Base-by-base conservation (phyloP, 1,284 basidiomycete genomes). In the Rhodofomes roseus region DNA sequence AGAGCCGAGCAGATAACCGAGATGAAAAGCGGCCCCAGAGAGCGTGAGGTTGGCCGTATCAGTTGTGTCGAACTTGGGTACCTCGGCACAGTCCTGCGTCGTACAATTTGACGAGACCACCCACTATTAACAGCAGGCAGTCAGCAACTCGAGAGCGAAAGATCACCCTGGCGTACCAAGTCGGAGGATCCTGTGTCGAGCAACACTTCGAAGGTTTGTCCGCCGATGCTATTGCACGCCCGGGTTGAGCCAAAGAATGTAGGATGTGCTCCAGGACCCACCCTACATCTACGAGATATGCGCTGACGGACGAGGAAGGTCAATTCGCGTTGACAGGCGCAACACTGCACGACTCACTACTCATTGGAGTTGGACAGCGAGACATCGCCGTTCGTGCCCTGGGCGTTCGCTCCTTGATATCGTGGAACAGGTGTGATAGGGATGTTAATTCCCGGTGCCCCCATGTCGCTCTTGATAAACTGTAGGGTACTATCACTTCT, bases 161-260 rank as follows among this genome's bases (percentile, higher is more conserved):
- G 18, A 23, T 55, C 20, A 53, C 56, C 9, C 27, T 36, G n/a
- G 65, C 70, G 43, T 60, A 76, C 76, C 60, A 85, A 70, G 71
- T 85, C 82, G 43, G 82, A 77, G 20, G 82, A 84, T 27, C 82
- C 83, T 27, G 82, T 84, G 70, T 85, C 82, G 56, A 85, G 74
- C 44, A 84, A 78, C 52, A 85, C 77, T 60, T 77, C 74, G 68
- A 86, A 81, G 36, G 68, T 59, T 70, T 86, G 83, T 1, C 68
- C 72, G 51, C 79, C 79, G 60, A 80, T 66, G 58, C 79, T 78
- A 54, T 18, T 62, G 57, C 36, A 48, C 46, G 54, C 37, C 39
- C 54, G 55, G 46, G 40, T n/a, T 25, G 25, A 25, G 16, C 48
- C 46, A 57, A 56, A 52, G 12, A 11, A 48, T 34, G 25, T 5